These are phyloP conservation scores for Rhizomucor miehei DNA, from an alignment of 371 early-diverging fungal genomes.

Conservation along the genomic window DNA sequence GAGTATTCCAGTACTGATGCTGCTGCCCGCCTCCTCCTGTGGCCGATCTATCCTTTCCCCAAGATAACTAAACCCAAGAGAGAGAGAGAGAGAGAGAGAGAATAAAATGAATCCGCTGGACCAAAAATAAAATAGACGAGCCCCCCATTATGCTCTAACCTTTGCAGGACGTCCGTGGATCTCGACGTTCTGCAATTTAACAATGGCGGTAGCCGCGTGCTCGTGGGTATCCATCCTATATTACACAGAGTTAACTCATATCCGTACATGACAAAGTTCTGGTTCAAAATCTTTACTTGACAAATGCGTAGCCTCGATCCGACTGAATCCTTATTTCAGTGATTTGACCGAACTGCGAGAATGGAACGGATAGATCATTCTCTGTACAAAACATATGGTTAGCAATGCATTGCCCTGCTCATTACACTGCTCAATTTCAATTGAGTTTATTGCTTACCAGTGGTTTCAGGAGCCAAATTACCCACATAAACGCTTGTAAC, in stretches of 20 bases:
- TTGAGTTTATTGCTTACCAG: conserved; percentile 39
- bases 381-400: conserved; percentile 40
- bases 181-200: conserved; percentile 62
- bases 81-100: too few species aligned
- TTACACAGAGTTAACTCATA: conserved; percentile 1
- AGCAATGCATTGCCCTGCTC: conserved; percentile 2
- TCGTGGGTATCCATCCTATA: conserved; percentile 81
- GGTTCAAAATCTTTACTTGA: conserved; percentile 50
- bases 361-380: conserved; percentile 71
- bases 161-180: conserved; percentile 74
- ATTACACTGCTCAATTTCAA: too few species aligned
- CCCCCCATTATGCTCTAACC: conserved; percentile 28
- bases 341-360: conserved; percentile 75
- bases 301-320: conserved; percentile 90
- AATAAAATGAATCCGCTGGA: background rate
- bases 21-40: conserved; percentile 20
- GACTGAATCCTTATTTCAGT: conserved; percentile 79
- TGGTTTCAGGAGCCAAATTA: conserved; percentile 75
- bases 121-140: background rate
- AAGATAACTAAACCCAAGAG: conserved; percentile 84
- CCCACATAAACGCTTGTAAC: conserved; percentile 90
- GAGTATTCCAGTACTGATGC: conserved; percentile 14
- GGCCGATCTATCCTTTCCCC: conserved; percentile 81
- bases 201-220: conserved; percentile 81
- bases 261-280: background rate